Base-by-base conservation (phyloP, 768 basidiomycete genomes). In the Macrolepiota dolichaula region DNA sequence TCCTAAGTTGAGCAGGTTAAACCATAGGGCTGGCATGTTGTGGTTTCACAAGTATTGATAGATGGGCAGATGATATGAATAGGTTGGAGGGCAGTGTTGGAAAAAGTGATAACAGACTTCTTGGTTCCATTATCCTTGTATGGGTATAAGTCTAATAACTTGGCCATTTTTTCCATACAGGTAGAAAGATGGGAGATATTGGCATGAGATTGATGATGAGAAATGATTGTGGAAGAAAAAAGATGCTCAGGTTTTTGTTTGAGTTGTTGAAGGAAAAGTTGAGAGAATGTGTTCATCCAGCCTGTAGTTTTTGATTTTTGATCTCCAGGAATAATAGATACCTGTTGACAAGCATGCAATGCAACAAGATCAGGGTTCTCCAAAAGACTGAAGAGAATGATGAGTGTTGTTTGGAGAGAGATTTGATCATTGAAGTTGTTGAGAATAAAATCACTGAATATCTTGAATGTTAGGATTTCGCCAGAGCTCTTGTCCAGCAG, bases 351-450 rank as follows among this genome's bases (percentile, higher is more conserved):
- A 4, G 58, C 58, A 64, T 67, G 64, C 10, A 69, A 50, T 47
- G 63, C 63, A 12, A 69, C 44, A 3, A 69, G 55, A 35, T 67
- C 59, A 5, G 58, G 40, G 50, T 69, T 69, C 25, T 69, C 61
- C 19, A 56, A 54, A 29, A 67, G 17, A n/a, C 58, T 61, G 42
- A 69, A 66, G 2, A 69, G 57, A 4, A 69, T 44, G 13, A 65
- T 29, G 5, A 68, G 58, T 22, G 59, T 59, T 40, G 64, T 64
- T 29, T 61, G 22, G 19, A 68, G 51, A 2, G 67, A 65, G 13
- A 65, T 63, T 3, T 62, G 47, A 24, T 56, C 47, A 37, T 44
- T 55, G 49, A 68, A 67, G 54, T 63, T 63, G 7, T 53, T 3
- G 29, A 19, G 10, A 17, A 68, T 62, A 57, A 67, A 64, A 4